Base-by-base conservation (phyloP, 768 basidiomycete species). In the Boletellus emodensis region DNA sequence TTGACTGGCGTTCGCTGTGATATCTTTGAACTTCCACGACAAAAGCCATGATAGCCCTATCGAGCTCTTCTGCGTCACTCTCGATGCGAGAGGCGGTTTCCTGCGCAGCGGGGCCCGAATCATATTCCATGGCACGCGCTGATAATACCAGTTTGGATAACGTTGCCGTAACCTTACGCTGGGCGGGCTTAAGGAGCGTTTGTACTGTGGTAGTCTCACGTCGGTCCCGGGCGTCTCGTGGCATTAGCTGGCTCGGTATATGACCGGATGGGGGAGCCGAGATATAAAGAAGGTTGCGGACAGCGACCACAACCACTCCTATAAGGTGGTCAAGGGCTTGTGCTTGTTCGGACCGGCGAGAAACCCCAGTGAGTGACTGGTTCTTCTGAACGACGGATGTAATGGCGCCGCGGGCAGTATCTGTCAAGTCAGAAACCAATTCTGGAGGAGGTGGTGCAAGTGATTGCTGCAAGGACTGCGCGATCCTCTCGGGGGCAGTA, bases 121-220 rank as follows among this genome's bases (percentile, higher is more conserved):
- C 85, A 53, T 88, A 90, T 59, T 87, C 83, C 70, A 90, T 85
- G 0, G 94, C 92, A 43, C 95, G 85, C n/a, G 90, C 84, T 8
- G 88, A 90, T 3, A 96, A 80, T 28, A 95, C 89, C 26, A 97
- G 75, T 64, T 94, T 87, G 17, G 90, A 94, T 9, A 95, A 73
- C 0, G 91, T 92, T 8, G 91, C 89, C 2, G 91, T 90, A 30
- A 95, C 86, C 59, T 90, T 90, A 45, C 90, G 77, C 50, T 91
- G 90, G 0, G 83, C 82, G 7, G 86, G 85, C 66, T 91, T 92
- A 38, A 92, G 73, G 8, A 85, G 72, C 3, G 83, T 74, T 56
- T 81, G 77, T 1, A 79, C 70, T 13, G 76, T 65, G 11, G 77
- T 67, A 10, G 69, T 65, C 28, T 76, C 61, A 49, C 71, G 72